Conservation (phyloP, 1,139 yeast genomes). For the Pneumocystis jirovecii region DNA sequence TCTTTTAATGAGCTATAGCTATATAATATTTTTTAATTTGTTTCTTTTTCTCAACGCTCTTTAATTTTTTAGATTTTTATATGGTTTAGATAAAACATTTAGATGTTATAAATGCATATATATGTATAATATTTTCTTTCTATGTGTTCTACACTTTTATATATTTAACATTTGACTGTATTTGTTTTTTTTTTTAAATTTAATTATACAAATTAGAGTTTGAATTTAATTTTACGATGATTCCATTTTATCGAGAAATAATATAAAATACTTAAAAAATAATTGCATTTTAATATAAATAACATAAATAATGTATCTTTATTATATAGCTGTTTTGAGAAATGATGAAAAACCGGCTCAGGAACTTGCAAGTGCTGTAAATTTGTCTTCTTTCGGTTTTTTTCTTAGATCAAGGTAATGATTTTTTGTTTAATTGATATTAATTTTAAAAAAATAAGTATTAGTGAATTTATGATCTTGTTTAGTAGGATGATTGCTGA, state of each 20-base stretch:
- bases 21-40: not conserved
- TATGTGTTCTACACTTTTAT: too few relatives aligned
- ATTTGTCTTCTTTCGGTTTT: constrained; percentile 71
- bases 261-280: not conserved
- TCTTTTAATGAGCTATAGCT: not conserved
- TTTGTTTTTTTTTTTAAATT: not conserved
- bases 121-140: not conserved
- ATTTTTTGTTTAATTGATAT: not conserved
- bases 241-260: too few relatives aligned
- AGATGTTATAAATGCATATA: not conserved
- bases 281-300: not conserved
- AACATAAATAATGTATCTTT: constrained; percentile 63
- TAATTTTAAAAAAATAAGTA: constrained; percentile 15
- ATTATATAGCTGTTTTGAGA: constrained; percentile 74
- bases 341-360: constrained; percentile 46
- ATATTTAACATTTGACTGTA: not conserved
- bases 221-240: not conserved
- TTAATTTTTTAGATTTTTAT: not conserved
- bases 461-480: constrained; percentile 76
- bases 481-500: constrained; percentile 81
- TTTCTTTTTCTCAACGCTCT: not conserved
- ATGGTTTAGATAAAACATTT: not conserved
- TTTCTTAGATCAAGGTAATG: constrained; percentile 51
- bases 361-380: constrained; percentile 69
- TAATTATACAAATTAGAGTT: not conserved